Evolutionary conservation across 306 rosid genomes (phyloP).

Genomic region (Pachyrhizus erosus): DNA sequence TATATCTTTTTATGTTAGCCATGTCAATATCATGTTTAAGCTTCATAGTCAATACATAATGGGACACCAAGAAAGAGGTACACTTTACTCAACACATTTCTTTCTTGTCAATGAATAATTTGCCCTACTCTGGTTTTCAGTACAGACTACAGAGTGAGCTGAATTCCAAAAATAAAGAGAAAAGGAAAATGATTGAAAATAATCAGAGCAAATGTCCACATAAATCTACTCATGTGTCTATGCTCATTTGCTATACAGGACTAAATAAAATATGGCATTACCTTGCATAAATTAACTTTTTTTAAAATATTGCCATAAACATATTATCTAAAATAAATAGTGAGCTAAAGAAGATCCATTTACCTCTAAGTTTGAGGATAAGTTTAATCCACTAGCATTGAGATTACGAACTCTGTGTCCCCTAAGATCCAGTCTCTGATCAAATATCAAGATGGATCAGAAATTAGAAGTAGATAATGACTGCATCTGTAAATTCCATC

Average conservation of each 20-base stretch:
- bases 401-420: slow-evolving; percentile 96
- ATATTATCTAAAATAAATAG: slow-evolving; percentile 21
- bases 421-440: slow-evolving; percentile 95
- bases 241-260: not conserved
- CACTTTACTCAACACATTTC: not conserved
- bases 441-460: slow-evolving; percentile 37
- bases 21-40: not conserved
- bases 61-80: slow-evolving; percentile 5
- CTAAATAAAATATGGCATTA: not conserved
- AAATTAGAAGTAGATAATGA: slow-evolving; percentile 38
- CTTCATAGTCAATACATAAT: slow-evolving; percentile 7
- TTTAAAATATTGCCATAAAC: not conserved
- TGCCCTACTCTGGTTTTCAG: slow-evolving; percentile 13
- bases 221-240: not conserved
- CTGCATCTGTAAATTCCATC: not conserved
- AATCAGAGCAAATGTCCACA: slow-evolving; percentile 19
- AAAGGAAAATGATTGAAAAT: not conserved
- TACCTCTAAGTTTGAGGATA: slow-evolving; percentile 96
- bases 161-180: slow-evolving; percentile 15
- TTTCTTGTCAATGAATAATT: not conserved
- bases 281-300: slow-evolving; percentile 10
- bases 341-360: slow-evolving; percentile 30
- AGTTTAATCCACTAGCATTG: slow-evolving; percentile 86
- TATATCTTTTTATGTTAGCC: not conserved
- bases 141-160: not conserved